Base-by-base conservation (phyloP, 176 grass and related monocot genomes). In the Oryza meridionalis region DNA sequence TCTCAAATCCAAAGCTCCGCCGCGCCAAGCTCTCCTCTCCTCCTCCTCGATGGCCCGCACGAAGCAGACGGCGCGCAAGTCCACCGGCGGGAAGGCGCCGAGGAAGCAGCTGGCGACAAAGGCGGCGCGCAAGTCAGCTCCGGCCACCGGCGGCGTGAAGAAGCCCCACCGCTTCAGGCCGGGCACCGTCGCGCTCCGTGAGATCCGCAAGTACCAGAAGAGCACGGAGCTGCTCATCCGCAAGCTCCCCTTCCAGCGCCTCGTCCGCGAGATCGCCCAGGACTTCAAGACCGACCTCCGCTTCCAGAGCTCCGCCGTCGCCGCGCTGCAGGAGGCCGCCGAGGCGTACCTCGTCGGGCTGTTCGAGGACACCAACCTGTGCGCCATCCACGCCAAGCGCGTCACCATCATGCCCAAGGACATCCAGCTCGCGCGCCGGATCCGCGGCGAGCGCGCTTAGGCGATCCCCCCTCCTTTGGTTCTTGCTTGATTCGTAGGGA, bases 391-490 rank as follows among this genome's bases (percentile, higher is more conserved):
- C 77, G 90, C 92, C 64, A 98, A 98, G 92, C 80, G 88, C 49
- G 88, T 98, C 31, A 98, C 92, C 43, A 94, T 94, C 86, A 94
- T 94, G 90, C 90, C 92, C 43, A 98, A 94, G 90, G 95, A 94
- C 55, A 91, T 98, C 84, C 90, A 98, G 85, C 95, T 94, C 71
- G 92, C 92, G 0, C 87, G 90, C 21, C 89, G 92, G 24, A 97
- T 97, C 79, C 90, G 94, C 0, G 86, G 73, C 27, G 75, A 75
- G 80, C 15, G 80, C 0, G 79, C 80, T 0, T 81, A 90, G 43
- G 55, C 55, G 2, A 8, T n/a, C 19, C 7, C 2, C 19, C 6
- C 21, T 2, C 21, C 6, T 2, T n/a, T 43, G 12, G 13, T 63
- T 64, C 13, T 8, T 45, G 45, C 6, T 40, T 63, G 21, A 0